Conservation (phyloP, 1,139 yeast genomes). For the Meyerozyma carpophila region DNA sequence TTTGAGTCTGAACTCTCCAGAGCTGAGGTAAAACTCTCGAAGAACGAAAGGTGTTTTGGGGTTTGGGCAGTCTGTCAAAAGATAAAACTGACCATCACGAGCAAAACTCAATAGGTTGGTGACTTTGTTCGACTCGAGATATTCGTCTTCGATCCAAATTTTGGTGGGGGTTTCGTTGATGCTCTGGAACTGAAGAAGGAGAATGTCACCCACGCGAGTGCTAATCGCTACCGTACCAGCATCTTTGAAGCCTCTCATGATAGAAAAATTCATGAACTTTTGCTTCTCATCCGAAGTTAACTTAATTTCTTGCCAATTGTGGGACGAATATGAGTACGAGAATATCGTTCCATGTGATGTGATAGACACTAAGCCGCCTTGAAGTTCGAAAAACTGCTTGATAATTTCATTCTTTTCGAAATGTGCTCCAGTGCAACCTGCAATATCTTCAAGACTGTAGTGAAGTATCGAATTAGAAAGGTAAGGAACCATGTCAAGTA, state of each 20-base stretch:
- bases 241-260: constrained; percentile 42
- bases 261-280: constrained; percentile 42
- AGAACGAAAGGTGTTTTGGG: constrained; percentile 53
- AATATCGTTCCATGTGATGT: constrained; percentile 62
- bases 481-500: constrained; percentile 46
- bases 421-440: constrained; percentile 15
- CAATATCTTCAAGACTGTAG: constrained; percentile 28
- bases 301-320: constrained; percentile 22
- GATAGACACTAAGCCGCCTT: constrained; percentile 43
- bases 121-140: constrained; percentile 35
- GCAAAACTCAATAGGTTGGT: constrained; percentile 44
- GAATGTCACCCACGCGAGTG: constrained; percentile 48
- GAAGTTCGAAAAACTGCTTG: constrained; percentile 52
- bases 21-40: constrained; percentile 24
- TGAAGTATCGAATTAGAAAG: constrained; percentile 14
- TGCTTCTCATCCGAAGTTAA: constrained; percentile 16
- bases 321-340: constrained; percentile 17
- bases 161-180: constrained; percentile 8
- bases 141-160: constrained; percentile 19
- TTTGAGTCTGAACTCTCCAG: constrained; percentile 12
- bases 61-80: constrained; percentile 64
- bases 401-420: constrained; percentile 50
- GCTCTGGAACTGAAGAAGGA: constrained; percentile 37
- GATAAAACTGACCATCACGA: constrained; percentile 17
- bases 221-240: constrained; percentile 41